phyloP scores from a whole-genome alignment of 371 early-diverging fungal species.

The Fennellomyces sp. region DNA sequence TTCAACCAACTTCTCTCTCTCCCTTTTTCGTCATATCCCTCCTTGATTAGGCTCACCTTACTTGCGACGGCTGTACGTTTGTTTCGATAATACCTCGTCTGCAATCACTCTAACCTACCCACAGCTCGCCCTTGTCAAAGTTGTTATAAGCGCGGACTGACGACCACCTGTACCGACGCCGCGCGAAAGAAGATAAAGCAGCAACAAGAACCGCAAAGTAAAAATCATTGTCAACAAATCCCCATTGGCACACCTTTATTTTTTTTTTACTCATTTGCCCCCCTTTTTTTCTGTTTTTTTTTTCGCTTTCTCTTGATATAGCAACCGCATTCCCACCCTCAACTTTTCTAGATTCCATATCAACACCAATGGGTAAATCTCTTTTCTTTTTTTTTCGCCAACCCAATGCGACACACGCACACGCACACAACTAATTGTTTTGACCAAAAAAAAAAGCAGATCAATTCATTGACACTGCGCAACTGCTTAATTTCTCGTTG shows the following conservation, averaged over 20 bases:
- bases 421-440: not conserved
- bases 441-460: not conserved
- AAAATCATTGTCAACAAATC: not conserved
- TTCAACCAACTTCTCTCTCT: not conserved
- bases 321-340: not conserved
- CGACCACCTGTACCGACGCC: conserved; percentile 77
- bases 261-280: not conserved
- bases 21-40: not conserved
- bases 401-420: not conserved
- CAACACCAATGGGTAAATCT: not conserved
- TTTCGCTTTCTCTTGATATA: not conserved
- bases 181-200: conserved; percentile 76
- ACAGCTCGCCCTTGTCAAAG: conserved; percentile 83
- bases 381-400: not conserved
- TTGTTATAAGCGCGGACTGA: conserved; percentile 80
- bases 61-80: conserved; percentile 64
- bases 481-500: conserved; percentile 19
- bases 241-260: not conserved
- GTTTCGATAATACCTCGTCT: no score
- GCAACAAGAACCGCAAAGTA: conserved; percentile 40
- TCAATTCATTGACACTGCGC: conserved; percentile 8
- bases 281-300: conserved; percentile 1
- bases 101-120: conserved; percentile 2
- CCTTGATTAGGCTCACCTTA: conserved; percentile 53
- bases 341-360: not conserved